Evolutionary conservation across 2,329 filamentous ascomycete genomes (phyloP).

Genomic region (Exserohilum turcica): DNA sequence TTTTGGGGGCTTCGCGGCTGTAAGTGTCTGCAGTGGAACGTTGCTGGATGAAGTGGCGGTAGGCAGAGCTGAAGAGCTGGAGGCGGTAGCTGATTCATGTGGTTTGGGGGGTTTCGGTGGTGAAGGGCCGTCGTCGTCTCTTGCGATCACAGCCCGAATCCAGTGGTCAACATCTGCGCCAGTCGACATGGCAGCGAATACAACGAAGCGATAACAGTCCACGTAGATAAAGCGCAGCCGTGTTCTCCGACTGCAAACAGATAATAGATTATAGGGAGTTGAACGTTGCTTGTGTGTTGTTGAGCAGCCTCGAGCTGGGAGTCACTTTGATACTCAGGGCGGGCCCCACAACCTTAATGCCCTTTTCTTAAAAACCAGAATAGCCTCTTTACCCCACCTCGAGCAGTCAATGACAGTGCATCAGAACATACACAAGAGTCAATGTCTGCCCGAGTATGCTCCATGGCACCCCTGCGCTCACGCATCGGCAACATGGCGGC

Average conservation of each 20-base stretch:
- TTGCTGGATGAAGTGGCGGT: neutral
- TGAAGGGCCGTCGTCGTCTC: conserved; percentile 15
- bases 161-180: neutral
- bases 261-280: too few species aligned
- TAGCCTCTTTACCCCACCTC: neutral
- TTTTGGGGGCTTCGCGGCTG: neutral
- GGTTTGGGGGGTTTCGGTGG: neutral
- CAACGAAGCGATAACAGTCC: too few species aligned
- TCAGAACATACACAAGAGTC: neutral
- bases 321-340: neutral
- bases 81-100: neutral
- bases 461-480: conserved; percentile 1
- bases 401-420: neutral
- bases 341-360: neutral
- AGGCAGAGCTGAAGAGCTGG: neutral
- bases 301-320: neutral
- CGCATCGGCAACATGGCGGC: conserved; percentile 5
- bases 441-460: neutral
- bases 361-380: neutral
- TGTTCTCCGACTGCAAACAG: too few species aligned
- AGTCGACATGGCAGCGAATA: too few species aligned
- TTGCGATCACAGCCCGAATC: conserved; percentile 4
- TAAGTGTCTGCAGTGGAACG: too few species aligned
- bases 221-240: too few species aligned
- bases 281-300: neutral